phyloP scores from a whole-genome alignment of 1,284 basidiomycete species.

The Cutaneotrichosporon dermatis region DNA sequence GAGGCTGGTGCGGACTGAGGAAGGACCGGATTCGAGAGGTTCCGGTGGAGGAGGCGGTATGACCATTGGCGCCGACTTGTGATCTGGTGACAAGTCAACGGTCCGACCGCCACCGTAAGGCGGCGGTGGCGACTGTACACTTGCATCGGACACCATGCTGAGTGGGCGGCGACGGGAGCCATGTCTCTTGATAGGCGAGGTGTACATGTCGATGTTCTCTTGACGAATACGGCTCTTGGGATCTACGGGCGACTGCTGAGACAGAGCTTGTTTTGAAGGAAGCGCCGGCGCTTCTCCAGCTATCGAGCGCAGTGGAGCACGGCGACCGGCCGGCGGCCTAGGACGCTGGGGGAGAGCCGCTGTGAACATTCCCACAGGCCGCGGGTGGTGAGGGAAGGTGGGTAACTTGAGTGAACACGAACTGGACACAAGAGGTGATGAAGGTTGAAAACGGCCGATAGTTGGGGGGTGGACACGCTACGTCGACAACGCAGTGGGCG shows the following conservation, averaged over 20 bases:
- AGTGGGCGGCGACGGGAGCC: constrained; percentile 5
- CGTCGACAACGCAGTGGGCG: too few relatives aligned
- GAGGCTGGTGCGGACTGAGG: constrained; percentile 17
- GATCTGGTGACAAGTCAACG: not conserved
- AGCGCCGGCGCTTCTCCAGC: not conserved
- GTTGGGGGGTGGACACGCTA: too few relatives aligned
- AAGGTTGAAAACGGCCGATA: too few relatives aligned
- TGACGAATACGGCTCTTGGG: not conserved
- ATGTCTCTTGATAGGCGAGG: not conserved
- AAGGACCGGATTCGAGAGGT: constrained; percentile 16
- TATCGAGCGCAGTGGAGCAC: not conserved
- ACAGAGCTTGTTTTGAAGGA: constrained; percentile 1
- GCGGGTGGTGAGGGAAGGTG: not conserved
- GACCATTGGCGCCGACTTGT: not conserved
- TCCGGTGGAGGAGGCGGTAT: constrained; percentile 16
- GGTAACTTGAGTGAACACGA: too few relatives aligned
- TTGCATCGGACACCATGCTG: constrained; percentile 9
- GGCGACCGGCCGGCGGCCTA: not conserved
- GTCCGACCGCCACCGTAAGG: constrained; percentile 3
- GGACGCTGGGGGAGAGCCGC: not conserved
- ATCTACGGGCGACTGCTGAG: not conserved
- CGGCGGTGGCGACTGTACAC: constrained; percentile 10
- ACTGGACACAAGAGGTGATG: too few relatives aligned
- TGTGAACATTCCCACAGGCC: not conserved
- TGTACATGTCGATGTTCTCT: not conserved